Evolutionary conservation across 768 basidiomycete genomes (phyloP).

Genomic region (Tulasnella sp.): DNA sequence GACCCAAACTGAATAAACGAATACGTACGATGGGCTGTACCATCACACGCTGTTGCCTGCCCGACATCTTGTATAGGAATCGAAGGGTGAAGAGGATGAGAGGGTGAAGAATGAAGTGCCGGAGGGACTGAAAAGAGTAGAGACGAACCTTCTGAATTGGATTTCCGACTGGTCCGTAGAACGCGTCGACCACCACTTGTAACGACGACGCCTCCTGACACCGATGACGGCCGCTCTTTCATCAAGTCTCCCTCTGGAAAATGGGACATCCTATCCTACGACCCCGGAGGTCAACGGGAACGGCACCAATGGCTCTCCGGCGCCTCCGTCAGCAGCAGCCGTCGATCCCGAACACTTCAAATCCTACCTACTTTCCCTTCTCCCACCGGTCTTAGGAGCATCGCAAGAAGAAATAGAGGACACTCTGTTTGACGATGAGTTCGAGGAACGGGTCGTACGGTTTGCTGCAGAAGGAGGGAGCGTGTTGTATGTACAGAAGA

Average conservation of each 20-base stretch:
- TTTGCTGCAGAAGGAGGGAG: constrained; percentile 67
- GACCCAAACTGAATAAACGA: neutral
- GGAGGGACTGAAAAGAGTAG: neutral
- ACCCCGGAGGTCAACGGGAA: constrained; percentile 7
- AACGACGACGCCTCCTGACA: neutral
- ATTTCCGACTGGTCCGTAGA: neutral
- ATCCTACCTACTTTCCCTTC: constrained; percentile 53
- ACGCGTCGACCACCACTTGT: neutral
- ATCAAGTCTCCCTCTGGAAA: neutral
- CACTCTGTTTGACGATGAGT: constrained; percentile 57
- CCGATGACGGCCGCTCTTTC: constrained; percentile 6
- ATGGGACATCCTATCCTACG: neutral
- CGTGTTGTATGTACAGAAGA: constrained; percentile 73
- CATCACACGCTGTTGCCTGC: constrained; percentile 92
- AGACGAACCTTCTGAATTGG: neutral
- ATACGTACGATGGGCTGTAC: constrained; percentile 93
- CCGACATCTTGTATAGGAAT: constrained; percentile 51
- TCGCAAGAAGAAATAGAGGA: constrained; percentile 48
- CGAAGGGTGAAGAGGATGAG: neutral
- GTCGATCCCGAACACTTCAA: constrained; percentile 65
- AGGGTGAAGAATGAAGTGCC: neutral
- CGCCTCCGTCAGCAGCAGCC: constrained; percentile 18
- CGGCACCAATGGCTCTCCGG: neutral
- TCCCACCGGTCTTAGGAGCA: constrained; percentile 77
- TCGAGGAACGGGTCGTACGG: constrained; percentile 58